phyloP scores from a whole-genome alignment of 2,329 filamentous ascomycete genomes.

The Microdochium nivale region DNA sequence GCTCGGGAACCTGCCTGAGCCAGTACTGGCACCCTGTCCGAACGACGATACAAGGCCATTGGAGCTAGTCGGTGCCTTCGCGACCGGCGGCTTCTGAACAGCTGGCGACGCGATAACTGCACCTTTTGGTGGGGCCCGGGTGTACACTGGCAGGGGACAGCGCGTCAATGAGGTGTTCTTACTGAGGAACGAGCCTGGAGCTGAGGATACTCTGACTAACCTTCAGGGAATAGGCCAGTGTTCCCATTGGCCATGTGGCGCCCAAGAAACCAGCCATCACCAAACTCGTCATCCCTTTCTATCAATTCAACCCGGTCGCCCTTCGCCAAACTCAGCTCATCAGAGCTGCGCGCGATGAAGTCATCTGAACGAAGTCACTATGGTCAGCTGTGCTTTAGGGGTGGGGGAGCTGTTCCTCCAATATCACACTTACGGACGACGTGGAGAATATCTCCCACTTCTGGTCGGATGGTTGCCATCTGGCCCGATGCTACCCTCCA shows the following conservation, averaged over 20 bases:
- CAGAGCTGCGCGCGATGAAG: constrained; percentile 82
- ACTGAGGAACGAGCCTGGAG: not conserved
- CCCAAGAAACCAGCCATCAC: constrained; percentile 78
- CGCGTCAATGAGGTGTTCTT: constrained; percentile 2
- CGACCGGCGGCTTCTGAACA: not conserved
- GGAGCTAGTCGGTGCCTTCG: constrained; percentile 13
- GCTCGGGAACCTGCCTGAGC: not conserved
- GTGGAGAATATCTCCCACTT: constrained; percentile 2
- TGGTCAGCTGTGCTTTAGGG: constrained; percentile 3
- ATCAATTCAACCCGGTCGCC: constrained; percentile 77
- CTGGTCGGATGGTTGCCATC: not conserved
- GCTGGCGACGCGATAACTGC: not conserved
- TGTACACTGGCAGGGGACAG: constrained; percentile 43
- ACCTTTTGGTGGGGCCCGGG: constrained; percentile 43
- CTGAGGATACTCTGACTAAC: constrained; percentile 34
- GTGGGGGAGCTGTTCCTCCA: constrained; percentile 1
- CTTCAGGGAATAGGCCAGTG: constrained; percentile 76
- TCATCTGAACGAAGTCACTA: constrained; percentile 54
- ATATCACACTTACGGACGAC: constrained; percentile 5
- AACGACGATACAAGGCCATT: not conserved
- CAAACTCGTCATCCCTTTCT: constrained; percentile 81
- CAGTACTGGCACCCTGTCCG: not conserved
- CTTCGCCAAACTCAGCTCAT: constrained; percentile 83
- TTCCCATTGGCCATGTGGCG: constrained; percentile 65
- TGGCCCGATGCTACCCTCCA: not conserved